These are phyloP conservation scores for Bifiguratus adelaidae DNA, from an alignment of 192 early-diverging fungal genomes.

Conservation along the genomic window DNA sequence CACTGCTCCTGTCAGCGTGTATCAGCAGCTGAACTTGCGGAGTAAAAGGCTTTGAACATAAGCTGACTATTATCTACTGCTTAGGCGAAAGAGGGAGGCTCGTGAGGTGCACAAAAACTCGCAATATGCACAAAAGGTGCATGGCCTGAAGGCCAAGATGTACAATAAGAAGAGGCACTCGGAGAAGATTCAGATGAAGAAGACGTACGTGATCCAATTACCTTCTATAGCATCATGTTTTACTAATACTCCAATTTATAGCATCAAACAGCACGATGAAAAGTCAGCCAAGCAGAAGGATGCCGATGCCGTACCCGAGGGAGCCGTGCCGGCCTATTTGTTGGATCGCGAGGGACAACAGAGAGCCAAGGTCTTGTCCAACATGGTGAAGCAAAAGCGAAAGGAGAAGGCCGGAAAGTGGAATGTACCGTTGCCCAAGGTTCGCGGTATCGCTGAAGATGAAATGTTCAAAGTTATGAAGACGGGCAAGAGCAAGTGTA, in stretches of 20 bases:
- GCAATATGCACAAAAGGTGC: constrained; percentile 92
- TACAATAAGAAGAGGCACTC: constrained; percentile 96
- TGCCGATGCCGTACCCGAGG: constrained; percentile 84
- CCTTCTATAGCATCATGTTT: not conserved
- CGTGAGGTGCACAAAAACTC: constrained; percentile 86
- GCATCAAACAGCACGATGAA: constrained; percentile 96
- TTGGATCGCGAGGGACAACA: constrained; percentile 97
- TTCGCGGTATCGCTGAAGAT: constrained; percentile 97
- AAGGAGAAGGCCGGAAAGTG: constrained; percentile 99
- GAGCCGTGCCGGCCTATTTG: constrained; percentile 94
- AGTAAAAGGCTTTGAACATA: too few species aligned
- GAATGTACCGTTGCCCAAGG: constrained; percentile 95
- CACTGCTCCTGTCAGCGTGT: too few species aligned
- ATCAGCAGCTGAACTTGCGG: too few species aligned
- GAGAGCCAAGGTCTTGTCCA: constrained; percentile 92
- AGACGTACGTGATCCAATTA: constrained; percentile 52
- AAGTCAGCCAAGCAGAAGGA: constrained; percentile 92
- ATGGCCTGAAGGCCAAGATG: constrained; percentile 96
- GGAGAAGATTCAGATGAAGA: constrained; percentile 99
- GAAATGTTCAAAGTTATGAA: constrained; percentile 98
- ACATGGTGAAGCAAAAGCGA: constrained; percentile 99
- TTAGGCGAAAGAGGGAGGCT: constrained; percentile 90
- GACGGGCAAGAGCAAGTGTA: constrained; percentile 87
- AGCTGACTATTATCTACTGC: not conserved
- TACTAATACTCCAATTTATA: constrained; percentile 6